Evolutionary conservation across 176 grass and related monocot species (phyloP).

Genomic region (Bolboschoenus planiculmis): DNA sequence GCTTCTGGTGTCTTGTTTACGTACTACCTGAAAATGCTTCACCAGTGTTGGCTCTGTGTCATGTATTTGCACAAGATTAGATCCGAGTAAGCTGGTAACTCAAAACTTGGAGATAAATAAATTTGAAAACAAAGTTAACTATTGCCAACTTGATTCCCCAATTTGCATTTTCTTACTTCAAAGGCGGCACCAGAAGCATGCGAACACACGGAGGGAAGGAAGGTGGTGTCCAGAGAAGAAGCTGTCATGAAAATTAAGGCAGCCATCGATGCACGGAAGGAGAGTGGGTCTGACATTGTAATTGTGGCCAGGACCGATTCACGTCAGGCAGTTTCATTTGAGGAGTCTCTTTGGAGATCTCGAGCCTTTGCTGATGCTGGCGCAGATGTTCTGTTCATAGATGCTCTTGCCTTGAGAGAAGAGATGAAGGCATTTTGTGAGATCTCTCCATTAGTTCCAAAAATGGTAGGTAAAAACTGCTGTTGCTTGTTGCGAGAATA

Average conservation of each 20-base stretch:
- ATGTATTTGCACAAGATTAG: not conserved
- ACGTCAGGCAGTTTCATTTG: slow-evolving; percentile 78
- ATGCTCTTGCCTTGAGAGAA: slow-evolving; percentile 86
- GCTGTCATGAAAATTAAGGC: slow-evolving; percentile 87
- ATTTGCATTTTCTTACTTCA: slow-evolving; percentile 25
- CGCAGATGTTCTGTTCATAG: slow-evolving; percentile 89
- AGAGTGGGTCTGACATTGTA: slow-evolving; percentile 92
- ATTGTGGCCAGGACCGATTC: slow-evolving; percentile 91
- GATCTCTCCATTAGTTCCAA: slow-evolving; percentile 68
- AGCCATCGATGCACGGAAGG: slow-evolving; percentile 78
- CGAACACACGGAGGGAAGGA: slow-evolving; percentile 87
- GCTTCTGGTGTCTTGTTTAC: not conserved
- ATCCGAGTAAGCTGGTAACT: not conserved
- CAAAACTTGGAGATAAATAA: not conserved
- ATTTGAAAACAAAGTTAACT: not conserved
- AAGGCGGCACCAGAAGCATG: slow-evolving; percentile 98
- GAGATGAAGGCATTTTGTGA: slow-evolving; percentile 85
- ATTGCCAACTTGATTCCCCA: slow-evolving; percentile 29
- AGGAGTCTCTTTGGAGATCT: slow-evolving; percentile 79
- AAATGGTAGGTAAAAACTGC: slow-evolving; percentile 56
- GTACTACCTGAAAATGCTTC: not conserved
- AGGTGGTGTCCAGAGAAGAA: slow-evolving; percentile 86
- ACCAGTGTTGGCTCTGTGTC: not conserved
- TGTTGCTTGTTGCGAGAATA: not conserved
- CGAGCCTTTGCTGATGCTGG: slow-evolving; percentile 83